A percentile compares a stretch with the other conserved stretches of the same genome.
Evolutionary conservation across 495 filamentous ascomycete genomes (phyloP).

Genomic region (Bombardia bombarda): DNA sequence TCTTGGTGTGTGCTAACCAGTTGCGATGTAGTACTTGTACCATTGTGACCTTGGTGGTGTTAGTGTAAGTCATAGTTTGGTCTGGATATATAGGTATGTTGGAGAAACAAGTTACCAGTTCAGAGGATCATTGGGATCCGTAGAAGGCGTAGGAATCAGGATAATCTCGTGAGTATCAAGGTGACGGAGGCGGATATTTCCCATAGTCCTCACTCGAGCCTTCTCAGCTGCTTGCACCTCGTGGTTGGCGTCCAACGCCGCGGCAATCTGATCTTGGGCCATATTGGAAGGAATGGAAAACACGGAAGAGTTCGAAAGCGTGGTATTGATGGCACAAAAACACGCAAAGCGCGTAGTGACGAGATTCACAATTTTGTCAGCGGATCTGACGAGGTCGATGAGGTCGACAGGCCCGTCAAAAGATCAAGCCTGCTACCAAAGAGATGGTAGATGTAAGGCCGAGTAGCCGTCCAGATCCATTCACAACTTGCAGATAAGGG

Average conservation of each 20-base stretch:
- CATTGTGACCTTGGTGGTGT: slow-evolving; percentile 29
- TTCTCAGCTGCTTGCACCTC: slow-evolving; percentile 11
- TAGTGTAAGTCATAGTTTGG: too few species aligned
- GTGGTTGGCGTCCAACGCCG: slow-evolving; percentile 10
- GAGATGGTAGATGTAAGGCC: background rate
- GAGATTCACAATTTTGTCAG: background rate
- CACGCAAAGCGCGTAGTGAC: background rate
- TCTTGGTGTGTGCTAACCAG: slow-evolving; percentile 3
- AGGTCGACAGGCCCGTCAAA: too few species aligned
- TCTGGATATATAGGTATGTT: too few species aligned
- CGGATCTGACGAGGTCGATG: too few species aligned
- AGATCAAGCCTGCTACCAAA: background rate
- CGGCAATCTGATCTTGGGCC: slow-evolving; percentile 10
- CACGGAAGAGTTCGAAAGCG: background rate
- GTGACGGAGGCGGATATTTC: slow-evolving; percentile 41
- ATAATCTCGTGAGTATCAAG: slow-evolving; percentile 42
- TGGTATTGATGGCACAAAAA: background rate
- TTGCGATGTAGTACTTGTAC: slow-evolving; percentile 42
- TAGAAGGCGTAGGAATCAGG: slow-evolving; percentile 49
- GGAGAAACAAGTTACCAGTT: slow-evolving; percentile 32
- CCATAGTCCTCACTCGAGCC: slow-evolving; percentile 25
- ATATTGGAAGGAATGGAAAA: slow-evolving; percentile 2
- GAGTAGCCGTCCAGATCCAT: background rate
- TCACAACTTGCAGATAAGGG: background rate
- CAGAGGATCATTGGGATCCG: slow-evolving; percentile 54